Evolutionary conservation across 495 filamentous ascomycete species (phyloP), one percentile per base, ranked within the genome.

Genomic region (Hypoxylon fragiforme): DNA sequence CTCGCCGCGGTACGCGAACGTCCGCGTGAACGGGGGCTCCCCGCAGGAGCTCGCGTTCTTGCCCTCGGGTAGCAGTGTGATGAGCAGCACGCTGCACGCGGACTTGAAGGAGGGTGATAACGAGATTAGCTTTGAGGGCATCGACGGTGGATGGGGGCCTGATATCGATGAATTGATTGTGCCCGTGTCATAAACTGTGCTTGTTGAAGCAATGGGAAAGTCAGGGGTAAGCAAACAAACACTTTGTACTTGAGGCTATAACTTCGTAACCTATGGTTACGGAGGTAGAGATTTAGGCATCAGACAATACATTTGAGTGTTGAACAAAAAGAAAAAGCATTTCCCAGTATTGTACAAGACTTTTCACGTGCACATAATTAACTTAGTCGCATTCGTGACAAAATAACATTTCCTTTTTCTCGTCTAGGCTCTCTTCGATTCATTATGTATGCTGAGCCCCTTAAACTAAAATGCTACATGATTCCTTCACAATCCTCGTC

Each of bases 141-240:
- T 74, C 30, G 70, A 67, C 42, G 70, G 61, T 7, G 77, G 67
- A 0, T 84, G 72, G 72, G 77, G 75, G 0, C 77, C 81, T n/a
- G 79, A 84, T 73, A 57, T 84, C 12, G 80, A 85, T 62, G 65
- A 76, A 7, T 60, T 84, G 48, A 71, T 83, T 63, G 81, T 85
- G 3, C 81, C 82, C 8, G 62, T 70, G 43, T 37, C 34, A 6
- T 37, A 9, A 18, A 3, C 7, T 13, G 13, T 14, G n/a, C n/a
- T 7, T 28, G 24, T 28, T 28, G 24, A 28, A 28, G 9, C 24
- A 9, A 28, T 28, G 9, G 24, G 4, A 28, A 28, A 4, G 24
- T 28, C 24, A 28, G 9, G 24, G 9, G 24, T 4, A 28, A 28
- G 24, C n/a, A n/a, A n/a, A n/a, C n/a, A n/a, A n/a, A n/a, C n/a